Evolutionary conservation across 768 basidiomycete genomes (phyloP), one percentile per base, ranked within the genome.

Genomic region (Xerocomus spinulosus): DNA sequence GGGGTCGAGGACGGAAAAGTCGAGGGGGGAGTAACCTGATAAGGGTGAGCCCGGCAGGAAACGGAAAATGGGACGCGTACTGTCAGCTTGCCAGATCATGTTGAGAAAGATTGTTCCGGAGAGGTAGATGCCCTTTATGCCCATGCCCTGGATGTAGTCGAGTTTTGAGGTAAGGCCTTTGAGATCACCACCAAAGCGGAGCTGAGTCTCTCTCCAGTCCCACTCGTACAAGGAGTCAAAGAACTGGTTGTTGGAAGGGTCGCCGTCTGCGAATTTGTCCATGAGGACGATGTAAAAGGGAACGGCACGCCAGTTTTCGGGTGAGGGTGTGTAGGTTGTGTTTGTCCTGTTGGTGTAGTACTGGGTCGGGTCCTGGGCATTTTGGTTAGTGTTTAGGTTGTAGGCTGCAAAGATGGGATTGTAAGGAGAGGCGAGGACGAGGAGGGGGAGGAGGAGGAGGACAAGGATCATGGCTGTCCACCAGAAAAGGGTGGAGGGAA

Each of bases 1-100:
- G 30, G 93, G 93, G 67, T 96, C 93, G 29, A 93, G 70, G 6
- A 94, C 81, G 41, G 81, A 83, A 57, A 95, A 92, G 64, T 96
- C 93, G 51, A 96, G 76, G 4, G 92, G 89, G 21, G 93, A 96
- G 65, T 95, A 96, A 68, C 92, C 92, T 58, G 1, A 32, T 3
- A n/a, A 8, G 36, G 38, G 33, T 47, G 48, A 54, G 6, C 23
- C 44, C 24, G 32, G 33, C 36, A 33, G 6, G 3, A 10, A 10
- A 35, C 45, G 12, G 36, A 30, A 29, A 17, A 29, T 18, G 23
- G 42, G 35, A 23, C 7, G 79, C 91, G 62, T 45, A 93, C 92
- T 92, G 78, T 95, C 92, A 4, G 91, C 87, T 62, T 93, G 86
- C 92, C 92, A 95, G n/a, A 91, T 69, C 92, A 93, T 93, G 76